Conservation (phyloP, 495 filamentous ascomycete species). For the Astrothelium macrocarpum region DNA sequence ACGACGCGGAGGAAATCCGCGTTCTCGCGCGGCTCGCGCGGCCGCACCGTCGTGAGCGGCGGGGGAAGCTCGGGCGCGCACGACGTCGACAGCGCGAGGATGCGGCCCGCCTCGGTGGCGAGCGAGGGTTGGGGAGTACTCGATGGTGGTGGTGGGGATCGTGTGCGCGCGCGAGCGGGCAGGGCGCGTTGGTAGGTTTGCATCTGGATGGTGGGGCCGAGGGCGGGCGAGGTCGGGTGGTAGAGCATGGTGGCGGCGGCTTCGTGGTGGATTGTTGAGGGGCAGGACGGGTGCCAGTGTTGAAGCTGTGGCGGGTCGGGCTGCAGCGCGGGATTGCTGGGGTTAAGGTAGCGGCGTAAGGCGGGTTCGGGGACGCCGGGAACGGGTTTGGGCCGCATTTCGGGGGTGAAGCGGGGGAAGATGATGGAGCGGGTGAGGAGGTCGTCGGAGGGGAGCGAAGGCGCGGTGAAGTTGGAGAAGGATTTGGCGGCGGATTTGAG, state of each 20-base stretch:
- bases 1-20: conserved; percentile 88
- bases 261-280: neutral
- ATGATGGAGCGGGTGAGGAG: conserved; percentile 75
- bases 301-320: conserved; percentile 17
- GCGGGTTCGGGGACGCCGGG: conserved; percentile 71
- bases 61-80: conserved; percentile 25
- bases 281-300: conserved; percentile 5
- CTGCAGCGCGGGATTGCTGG: conserved; percentile 37
- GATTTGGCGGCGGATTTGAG: conserved; percentile 77
- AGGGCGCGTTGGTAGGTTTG: conserved; percentile 28
- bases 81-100: conserved; percentile 5
- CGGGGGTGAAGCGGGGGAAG: conserved; percentile 75
- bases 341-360: conserved; percentile 88
- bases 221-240: conserved; percentile 5
- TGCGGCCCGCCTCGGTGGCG: conserved; percentile 27
- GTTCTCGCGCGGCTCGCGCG: conserved; percentile 87
- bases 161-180: conserved; percentile 9
- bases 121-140: conserved; percentile 10
- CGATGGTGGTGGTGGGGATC: neutral
- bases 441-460: conserved; percentile 69
- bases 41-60: conserved; percentile 47
- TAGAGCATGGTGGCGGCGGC: conserved; percentile 11
- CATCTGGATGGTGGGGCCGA: conserved; percentile 31
- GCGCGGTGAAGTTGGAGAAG: conserved; percentile 62
- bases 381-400: conserved; percentile 71